These are phyloP conservation scores for Styphnolobium japonicum DNA, from an alignment of 306 rosid species.

Conservation along the genomic window DNA sequence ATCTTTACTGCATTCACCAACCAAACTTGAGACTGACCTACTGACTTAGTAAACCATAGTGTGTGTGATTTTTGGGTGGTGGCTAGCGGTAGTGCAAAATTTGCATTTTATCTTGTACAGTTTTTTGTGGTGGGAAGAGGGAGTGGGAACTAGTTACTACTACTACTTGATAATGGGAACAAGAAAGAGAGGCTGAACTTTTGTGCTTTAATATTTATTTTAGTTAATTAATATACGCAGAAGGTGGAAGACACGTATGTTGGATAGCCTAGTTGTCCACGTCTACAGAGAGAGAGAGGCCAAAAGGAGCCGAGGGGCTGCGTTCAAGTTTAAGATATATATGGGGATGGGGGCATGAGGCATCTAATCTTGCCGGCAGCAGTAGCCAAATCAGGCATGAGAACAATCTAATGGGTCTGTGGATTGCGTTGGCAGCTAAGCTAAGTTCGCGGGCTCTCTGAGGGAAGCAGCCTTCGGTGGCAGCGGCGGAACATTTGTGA, in stretches of 20 bases:
- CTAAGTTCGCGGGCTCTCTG: not conserved
- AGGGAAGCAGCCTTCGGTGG: not conserved
- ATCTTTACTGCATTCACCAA: not conserved
- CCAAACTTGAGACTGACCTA: too few species aligned
- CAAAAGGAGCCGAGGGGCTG: not conserved
- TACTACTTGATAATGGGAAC: not conserved
- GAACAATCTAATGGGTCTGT: not conserved
- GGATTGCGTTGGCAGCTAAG: not conserved
- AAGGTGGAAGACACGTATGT: slow-evolving; percentile 20
- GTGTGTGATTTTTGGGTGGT: not conserved
- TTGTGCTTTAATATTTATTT: not conserved
- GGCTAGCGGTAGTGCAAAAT: not conserved
- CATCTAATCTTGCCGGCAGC: slow-evolving; percentile 2
- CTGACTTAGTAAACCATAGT: not conserved
- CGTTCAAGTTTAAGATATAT: not conserved
- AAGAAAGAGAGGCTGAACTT: not conserved
- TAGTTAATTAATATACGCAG: not conserved
- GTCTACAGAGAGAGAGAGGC: not conserved
- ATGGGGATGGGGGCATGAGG: not conserved
- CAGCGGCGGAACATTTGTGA: not conserved
- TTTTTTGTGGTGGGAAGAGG: not conserved
- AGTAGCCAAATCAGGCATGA: not conserved
- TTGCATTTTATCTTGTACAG: not conserved
- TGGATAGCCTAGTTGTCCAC: slow-evolving; percentile 4
- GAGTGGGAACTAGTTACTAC: too few species aligned